Percentiles rank a stretch among this genome's conserved stretches.
Conservation (phyloP, 2,329 filamentous ascomycete species). For the Parascedosporium putredinis region DNA sequence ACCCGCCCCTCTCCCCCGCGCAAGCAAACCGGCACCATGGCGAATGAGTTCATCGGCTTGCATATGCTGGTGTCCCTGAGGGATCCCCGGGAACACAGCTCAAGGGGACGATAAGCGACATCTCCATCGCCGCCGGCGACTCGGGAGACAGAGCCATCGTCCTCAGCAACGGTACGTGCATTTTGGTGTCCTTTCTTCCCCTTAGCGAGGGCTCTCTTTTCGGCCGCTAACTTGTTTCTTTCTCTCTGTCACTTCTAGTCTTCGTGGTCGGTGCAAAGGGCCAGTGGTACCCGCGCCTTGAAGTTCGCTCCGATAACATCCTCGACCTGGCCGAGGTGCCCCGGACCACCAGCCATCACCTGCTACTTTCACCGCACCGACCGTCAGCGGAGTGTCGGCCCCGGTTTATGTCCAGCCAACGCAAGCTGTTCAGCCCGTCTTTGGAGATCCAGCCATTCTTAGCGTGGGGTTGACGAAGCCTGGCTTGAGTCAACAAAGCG, state of each 20-base stretch:
- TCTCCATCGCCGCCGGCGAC: constrained; percentile 21
- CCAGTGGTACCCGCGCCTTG: constrained; percentile 26
- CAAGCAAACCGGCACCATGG: constrained; percentile 18
- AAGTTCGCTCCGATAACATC: constrained; percentile 21
- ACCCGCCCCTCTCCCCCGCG: no score
- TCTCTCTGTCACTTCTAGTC: constrained; percentile 18
- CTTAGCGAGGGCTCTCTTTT: neutral
- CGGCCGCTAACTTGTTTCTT: constrained; percentile 9
- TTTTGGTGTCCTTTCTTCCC: constrained; percentile 10
- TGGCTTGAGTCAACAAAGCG: neutral
- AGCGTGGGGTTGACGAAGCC: constrained; percentile 36
- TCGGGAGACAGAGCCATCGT: constrained; percentile 56
- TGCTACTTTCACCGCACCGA: constrained; percentile 16
- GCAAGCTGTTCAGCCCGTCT: constrained; percentile 29
- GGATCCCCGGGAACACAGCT: constrained; percentile 54
- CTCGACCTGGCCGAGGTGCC: constrained; percentile 32
- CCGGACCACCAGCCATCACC: constrained; percentile 17
- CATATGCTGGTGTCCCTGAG: constrained; percentile 65
- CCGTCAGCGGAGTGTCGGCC: constrained; percentile 16
- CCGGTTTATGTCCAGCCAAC: constrained; percentile 16
- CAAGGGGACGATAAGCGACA: constrained; percentile 59
- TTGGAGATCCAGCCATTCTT: constrained; percentile 76
- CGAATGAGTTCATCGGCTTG: constrained; percentile 62
- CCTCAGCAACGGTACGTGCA: constrained; percentile 63
- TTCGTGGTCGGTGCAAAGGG: constrained; percentile 31